A percentile compares a stretch with the other conserved stretches of the same genome.
These are phyloP conservation scores for Metschnikowia cubensis DNA, from an alignment of 805 yeast species.

Conservation along the genomic window DNA sequence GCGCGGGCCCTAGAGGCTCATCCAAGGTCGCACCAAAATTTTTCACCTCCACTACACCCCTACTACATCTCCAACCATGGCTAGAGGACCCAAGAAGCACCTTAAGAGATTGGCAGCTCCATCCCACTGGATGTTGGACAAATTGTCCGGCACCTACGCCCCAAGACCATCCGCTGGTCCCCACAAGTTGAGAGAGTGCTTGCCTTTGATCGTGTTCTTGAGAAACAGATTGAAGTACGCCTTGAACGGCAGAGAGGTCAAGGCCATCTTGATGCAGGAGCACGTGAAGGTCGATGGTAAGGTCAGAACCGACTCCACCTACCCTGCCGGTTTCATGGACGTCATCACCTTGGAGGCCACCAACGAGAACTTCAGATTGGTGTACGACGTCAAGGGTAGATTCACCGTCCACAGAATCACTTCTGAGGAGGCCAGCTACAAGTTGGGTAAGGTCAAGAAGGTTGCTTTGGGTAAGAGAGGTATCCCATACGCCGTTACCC, in stretches of 20 bases:
- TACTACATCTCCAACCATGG: conserved; percentile 44
- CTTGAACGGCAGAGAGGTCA: conserved; percentile 33
- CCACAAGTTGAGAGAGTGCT: conserved; percentile 34
- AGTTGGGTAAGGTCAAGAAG: conserved; percentile 96
- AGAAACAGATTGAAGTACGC: conserved; percentile 35
- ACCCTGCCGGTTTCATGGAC: conserved; percentile 33
- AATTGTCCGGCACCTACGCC: conserved; percentile 34
- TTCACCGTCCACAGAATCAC: conserved; percentile 99
- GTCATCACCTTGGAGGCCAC: conserved; percentile 30
- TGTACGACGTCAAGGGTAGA: conserved; percentile 98
- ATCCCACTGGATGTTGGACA: conserved; percentile 38
- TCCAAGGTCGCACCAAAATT: conserved; percentile 8
- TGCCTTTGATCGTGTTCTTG: conserved; percentile 31
- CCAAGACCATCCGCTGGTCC: conserved; percentile 35
- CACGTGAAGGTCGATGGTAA: conserved; percentile 34
- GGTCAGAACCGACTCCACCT: conserved; percentile 32
- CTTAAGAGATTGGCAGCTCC: conserved; percentile 37
- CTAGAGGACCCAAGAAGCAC: conserved; percentile 61
- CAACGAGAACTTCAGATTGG: conserved; percentile 86
- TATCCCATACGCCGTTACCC: conserved; percentile 97
- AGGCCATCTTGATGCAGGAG: conserved; percentile 32
- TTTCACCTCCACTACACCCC: conserved; percentile 8
- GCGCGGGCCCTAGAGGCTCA: conserved; percentile 9
- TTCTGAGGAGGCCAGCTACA: conserved; percentile 97
- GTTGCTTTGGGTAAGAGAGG: conserved; percentile 98